Conservation (phyloP, 139 green algal genomes). For the Monoraphidium neglectum region DNA sequence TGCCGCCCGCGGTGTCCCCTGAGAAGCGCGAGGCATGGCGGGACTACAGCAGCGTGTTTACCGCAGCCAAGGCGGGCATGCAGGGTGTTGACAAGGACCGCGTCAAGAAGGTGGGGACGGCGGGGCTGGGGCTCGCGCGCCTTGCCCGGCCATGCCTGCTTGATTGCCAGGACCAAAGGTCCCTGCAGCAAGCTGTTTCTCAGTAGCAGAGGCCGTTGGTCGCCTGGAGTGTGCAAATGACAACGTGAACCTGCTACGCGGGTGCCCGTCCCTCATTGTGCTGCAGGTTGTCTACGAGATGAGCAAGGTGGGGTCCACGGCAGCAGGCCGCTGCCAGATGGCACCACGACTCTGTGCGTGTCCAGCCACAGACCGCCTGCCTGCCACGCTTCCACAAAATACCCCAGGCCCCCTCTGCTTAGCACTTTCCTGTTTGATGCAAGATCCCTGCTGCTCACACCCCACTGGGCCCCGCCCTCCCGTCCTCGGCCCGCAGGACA, state of each 20-base stretch:
- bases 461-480: background rate
- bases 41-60: slow-evolving; percentile 91
- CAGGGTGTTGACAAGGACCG: slow-evolving; percentile 59
- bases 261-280: slow-evolving; percentile 25
- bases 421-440: too few relatives aligned
- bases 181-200: background rate
- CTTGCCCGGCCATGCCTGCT: background rate
- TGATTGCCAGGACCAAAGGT: background rate
- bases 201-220: slow-evolving; percentile 10
- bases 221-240: slow-evolving; percentile 33
- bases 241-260: background rate
- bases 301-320: slow-evolving; percentile 69
- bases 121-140: too few relatives aligned
- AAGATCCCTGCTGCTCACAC: background rate
- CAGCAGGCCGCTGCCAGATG: too few relatives aligned
- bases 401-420: too few relatives aligned
- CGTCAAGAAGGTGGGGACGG: slow-evolving; percentile 68
- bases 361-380: background rate
- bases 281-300: slow-evolving; percentile 90
- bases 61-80: slow-evolving; percentile 93
- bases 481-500: slow-evolving; percentile 51
- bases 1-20: too few relatives aligned
- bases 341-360: too few relatives aligned
- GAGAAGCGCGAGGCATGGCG: slow-evolving; percentile 17
- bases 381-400: too few relatives aligned